phyloP scores from a whole-genome alignment of 169 alveolate species.

The Sarcocystis neurona region DNA sequence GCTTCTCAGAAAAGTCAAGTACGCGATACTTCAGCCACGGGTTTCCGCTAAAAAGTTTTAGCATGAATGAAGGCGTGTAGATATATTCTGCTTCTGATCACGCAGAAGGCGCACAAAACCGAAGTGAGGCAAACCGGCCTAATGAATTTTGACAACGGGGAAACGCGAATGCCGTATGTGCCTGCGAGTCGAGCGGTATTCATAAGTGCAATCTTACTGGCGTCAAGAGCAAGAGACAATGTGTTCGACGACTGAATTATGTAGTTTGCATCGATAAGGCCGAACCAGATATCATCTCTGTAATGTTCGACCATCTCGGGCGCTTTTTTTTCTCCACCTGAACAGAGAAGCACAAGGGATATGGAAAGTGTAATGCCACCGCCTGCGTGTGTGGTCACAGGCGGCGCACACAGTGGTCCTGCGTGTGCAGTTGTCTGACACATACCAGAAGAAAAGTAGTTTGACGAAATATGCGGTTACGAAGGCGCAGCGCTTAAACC shows the following conservation, averaged over 20 bases:
- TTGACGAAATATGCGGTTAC: no score
- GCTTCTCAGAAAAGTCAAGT: background rate
- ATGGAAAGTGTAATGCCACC: no score
- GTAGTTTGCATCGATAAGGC: background rate
- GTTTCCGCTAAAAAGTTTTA: background rate
- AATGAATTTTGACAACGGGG: background rate
- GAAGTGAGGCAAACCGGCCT: background rate
- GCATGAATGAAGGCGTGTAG: slow-evolving; percentile 45
- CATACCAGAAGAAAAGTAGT: no score
- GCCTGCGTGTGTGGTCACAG: no score
- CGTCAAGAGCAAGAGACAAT: slow-evolving; percentile 16
- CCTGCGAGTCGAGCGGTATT: background rate
- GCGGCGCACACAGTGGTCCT: no score
- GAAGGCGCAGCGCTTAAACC: no score
- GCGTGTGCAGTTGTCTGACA: no score
- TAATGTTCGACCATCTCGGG: no score
- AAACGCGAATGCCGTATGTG: background rate
- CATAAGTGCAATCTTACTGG: background rate
- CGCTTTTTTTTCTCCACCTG: no score
- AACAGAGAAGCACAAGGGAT: no score
- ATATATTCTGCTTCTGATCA: slow-evolving; percentile 37
- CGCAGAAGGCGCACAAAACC: background rate
- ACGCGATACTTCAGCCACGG: slow-evolving; percentile 42
- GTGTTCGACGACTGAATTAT: slow-evolving; percentile 25
- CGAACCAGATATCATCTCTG: slow-evolving; percentile 35